Conservation (phyloP, 345 rosid species). For the Hevea brasiliensis region DNA sequence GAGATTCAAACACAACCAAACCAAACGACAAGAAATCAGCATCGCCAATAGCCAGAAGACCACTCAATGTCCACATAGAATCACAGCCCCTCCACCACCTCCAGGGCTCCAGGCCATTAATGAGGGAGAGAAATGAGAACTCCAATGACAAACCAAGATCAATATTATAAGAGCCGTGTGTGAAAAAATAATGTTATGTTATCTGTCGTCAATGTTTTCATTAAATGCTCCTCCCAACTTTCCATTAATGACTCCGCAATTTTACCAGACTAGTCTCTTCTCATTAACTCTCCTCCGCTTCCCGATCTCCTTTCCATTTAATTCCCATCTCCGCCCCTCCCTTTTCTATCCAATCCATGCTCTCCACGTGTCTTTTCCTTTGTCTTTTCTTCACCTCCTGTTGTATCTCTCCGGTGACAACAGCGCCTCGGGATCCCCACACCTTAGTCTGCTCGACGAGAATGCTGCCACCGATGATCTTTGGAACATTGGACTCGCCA, state of each 20-base stretch:
- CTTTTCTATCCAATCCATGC: too few species aligned
- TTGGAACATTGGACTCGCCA: conserved; percentile 78
- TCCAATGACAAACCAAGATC: too few species aligned
- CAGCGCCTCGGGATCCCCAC: conserved; percentile 97
- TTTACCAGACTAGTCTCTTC: conserved; percentile 20
- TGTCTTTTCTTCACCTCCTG: conserved; percentile 43
- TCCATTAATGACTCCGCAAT: conserved; percentile 37
- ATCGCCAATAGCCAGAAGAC: too few species aligned
- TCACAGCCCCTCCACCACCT: too few species aligned
- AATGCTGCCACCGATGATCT: conserved; percentile 48
- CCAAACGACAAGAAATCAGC: too few species aligned
- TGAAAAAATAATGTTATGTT: too few species aligned
- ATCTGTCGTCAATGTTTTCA: conserved; percentile 53
- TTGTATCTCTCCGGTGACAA: conserved; percentile 90
- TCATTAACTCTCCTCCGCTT: conserved; percentile 12
- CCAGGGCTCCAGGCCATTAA: not conserved
- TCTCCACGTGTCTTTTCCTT: conserved; percentile 19
- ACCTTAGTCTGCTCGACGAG: conserved; percentile 83
- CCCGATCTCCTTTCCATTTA: not conserved
- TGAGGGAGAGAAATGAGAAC: too few species aligned
- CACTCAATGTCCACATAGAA: too few species aligned
- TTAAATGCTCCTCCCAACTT: conserved; percentile 54
- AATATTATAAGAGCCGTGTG: too few species aligned
- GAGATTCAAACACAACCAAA: too few species aligned
- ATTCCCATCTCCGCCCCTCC: conserved; percentile 17